A percentile compares a stretch with the other conserved stretches of the same genome.
Conservation (phyloP, 495 filamentous ascomycete genomes). For the Neurospora sp. region DNA sequence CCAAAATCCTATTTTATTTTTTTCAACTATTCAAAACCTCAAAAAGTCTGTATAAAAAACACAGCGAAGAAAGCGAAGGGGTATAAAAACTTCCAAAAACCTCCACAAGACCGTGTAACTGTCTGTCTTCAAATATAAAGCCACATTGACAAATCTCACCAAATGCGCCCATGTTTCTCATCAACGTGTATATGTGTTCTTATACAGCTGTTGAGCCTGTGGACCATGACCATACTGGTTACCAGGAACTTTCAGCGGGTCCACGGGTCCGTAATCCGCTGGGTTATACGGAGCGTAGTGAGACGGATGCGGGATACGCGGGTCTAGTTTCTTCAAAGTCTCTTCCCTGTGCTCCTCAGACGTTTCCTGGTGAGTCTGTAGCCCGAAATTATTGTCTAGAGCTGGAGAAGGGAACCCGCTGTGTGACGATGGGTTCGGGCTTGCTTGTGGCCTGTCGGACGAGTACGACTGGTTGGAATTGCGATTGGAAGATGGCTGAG, state of each 20-base stretch:
- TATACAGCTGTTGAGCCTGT: not conserved
- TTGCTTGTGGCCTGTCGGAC: slow-evolving; percentile 19
- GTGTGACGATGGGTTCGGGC: slow-evolving; percentile 18
- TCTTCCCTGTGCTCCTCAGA: slow-evolving; percentile 29
- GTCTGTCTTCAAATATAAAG: not conserved
- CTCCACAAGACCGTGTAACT: not conserved
- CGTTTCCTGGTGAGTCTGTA: slow-evolving; percentile 30
- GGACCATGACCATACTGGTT: not conserved
- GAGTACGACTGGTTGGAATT: slow-evolving; percentile 24
- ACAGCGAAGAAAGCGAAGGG: not conserved
- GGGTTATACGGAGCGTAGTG: slow-evolving; percentile 32
- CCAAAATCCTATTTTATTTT: not conserved
- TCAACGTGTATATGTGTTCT: not conserved
- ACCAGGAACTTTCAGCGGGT: not conserved
- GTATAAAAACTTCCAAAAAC: not conserved
- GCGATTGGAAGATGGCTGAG: slow-evolving; percentile 8
- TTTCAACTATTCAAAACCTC: not conserved
- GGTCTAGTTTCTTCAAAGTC: slow-evolving; percentile 13
- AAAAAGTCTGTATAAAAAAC: not conserved
- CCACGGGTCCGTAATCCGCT: slow-evolving; percentile 29
- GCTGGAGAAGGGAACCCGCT: slow-evolving; percentile 23
- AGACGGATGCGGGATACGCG: slow-evolving; percentile 12
- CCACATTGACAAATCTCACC: not conserved
- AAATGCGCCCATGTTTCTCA: not conserved
- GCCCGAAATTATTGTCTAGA: slow-evolving; percentile 24